These are phyloP conservation scores for Colletotrichum lini DNA, from an alignment of 2,329 filamentous ascomycete genomes.

Conservation along the genomic window DNA sequence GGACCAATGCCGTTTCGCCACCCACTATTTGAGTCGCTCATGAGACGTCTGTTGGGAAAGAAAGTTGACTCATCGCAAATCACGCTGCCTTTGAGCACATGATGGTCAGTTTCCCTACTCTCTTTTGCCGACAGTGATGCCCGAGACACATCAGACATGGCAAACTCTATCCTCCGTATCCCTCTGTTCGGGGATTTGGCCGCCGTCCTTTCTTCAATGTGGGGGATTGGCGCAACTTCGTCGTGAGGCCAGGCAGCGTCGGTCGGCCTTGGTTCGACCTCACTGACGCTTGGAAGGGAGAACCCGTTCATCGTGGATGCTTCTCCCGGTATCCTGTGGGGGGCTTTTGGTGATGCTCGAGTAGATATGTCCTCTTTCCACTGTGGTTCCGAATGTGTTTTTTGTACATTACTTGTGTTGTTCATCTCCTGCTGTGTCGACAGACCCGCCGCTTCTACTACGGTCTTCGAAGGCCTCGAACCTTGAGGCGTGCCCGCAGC, in stretches of 20 bases:
- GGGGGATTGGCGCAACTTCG: too few relatives aligned
- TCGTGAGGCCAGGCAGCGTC: neutral
- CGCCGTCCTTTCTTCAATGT: neutral
- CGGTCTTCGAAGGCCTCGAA: too few relatives aligned
- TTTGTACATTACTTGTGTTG: neutral
- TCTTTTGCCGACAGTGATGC: neutral
- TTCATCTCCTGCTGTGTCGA: neutral
- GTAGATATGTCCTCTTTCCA: neutral
- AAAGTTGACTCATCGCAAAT: neutral
- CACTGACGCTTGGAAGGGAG: neutral
- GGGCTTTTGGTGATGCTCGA: neutral
- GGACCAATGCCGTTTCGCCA: too few relatives aligned
- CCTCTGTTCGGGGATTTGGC: neutral
- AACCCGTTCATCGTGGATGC: neutral
- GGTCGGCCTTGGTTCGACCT: neutral
- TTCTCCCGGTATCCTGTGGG: neutral
- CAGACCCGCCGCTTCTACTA: too few relatives aligned
- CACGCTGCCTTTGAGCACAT: neutral
- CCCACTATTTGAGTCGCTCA: too few relatives aligned
- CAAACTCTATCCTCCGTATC: neutral
- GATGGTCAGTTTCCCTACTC: neutral
- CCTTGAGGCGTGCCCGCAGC: neutral
- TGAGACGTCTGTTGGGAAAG: neutral
- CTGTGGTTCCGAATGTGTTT: neutral
- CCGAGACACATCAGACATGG: neutral